Evolutionary conservation across 208 protist genomes (phyloP).

Genomic region (Leishmania mexicana): DNA sequence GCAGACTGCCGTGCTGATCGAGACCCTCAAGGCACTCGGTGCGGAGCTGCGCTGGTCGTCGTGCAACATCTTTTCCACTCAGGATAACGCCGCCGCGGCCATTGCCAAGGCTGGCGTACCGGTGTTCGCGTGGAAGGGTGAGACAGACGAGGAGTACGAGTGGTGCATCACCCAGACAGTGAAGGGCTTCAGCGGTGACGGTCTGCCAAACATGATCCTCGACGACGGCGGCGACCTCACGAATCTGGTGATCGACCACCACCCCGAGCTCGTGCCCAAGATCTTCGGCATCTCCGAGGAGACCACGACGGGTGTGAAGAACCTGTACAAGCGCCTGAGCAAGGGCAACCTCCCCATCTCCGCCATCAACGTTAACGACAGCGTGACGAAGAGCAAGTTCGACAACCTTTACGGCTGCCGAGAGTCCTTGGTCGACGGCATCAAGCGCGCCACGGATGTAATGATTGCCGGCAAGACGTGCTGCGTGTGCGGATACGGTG

Average conservation of each 20-base stretch:
- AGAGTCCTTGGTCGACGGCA: slow-evolving; percentile 99
- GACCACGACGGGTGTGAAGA: slow-evolving; percentile 99
- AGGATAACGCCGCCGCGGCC: slow-evolving; percentile 90
- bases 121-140: slow-evolving; percentile 99
- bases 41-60: slow-evolving; percentile 97
- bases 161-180: slow-evolving; percentile 97
- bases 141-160: slow-evolving; percentile 99
- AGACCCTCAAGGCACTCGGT: slow-evolving; percentile 98
- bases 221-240: slow-evolving; percentile 99
- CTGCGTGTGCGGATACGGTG: slow-evolving; percentile 98
- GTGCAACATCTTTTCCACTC: slow-evolving; percentile 99
- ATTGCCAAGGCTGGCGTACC: slow-evolving; percentile 93
- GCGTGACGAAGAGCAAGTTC: slow-evolving; percentile 99
- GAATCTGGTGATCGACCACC: slow-evolving; percentile 96
- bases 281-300: slow-evolving; percentile 99
- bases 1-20: slow-evolving; percentile 99
- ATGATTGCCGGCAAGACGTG: slow-evolving; percentile 99
- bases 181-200: slow-evolving; percentile 88
- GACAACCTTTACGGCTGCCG: slow-evolving; percentile 99
- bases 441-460: slow-evolving; percentile 99
- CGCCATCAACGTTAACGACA: slow-evolving; percentile 99
- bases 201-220: slow-evolving; percentile 97
- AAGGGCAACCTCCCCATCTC: slow-evolving; percentile 96
- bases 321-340: slow-evolving; percentile 97
- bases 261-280: slow-evolving; percentile 91